phyloP scores from a whole-genome alignment of 2,329 filamentous ascomycete genomes.

The Sphaerulina populicola region DNA sequence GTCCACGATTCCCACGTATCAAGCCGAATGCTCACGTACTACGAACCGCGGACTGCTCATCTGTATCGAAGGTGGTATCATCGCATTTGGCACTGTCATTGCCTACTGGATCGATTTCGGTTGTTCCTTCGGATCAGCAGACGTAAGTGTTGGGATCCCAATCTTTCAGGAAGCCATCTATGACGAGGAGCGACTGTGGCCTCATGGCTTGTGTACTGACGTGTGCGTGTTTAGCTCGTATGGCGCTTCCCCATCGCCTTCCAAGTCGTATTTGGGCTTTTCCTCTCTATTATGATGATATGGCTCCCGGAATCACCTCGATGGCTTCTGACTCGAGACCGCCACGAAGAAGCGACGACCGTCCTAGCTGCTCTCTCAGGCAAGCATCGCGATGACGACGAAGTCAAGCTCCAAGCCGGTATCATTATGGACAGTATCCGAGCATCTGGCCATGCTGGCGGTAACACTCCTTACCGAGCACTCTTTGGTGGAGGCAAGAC shows the following conservation, averaged over 20 bases:
- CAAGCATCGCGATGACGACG: constrained; percentile 44
- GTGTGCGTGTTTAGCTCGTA: constrained; percentile 20
- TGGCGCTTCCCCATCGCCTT: constrained; percentile 50
- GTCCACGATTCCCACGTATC: constrained; percentile 45
- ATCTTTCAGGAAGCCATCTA: too few relatives aligned
- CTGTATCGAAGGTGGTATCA: constrained; percentile 50
- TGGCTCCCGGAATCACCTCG: constrained; percentile 41
- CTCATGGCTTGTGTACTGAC: too few relatives aligned
- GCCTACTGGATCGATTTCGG: constrained; percentile 48
- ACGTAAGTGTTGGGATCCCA: constrained; percentile 7
- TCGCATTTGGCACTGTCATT: constrained; percentile 43
- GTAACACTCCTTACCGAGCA: constrained; percentile 34
- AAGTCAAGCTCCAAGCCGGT: constrained; percentile 41
- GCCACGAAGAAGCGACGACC: constrained; percentile 41
- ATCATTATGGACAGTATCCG: constrained; percentile 51
- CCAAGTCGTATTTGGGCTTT: constrained; percentile 44
- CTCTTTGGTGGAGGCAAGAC: constrained; percentile 55
- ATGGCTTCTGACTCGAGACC: constrained; percentile 40
- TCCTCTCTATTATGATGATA: constrained; percentile 39
- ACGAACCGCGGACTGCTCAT: constrained; percentile 37
- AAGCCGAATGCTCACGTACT: constrained; percentile 45
- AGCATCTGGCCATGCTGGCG: constrained; percentile 25
- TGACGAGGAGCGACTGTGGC: too few relatives aligned
- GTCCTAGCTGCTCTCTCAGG: constrained; percentile 47
- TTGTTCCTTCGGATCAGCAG: constrained; percentile 30